These are phyloP conservation scores for Nepenthes alata DNA, from an alignment of 179 eudicot species.

Conservation along the genomic window DNA sequence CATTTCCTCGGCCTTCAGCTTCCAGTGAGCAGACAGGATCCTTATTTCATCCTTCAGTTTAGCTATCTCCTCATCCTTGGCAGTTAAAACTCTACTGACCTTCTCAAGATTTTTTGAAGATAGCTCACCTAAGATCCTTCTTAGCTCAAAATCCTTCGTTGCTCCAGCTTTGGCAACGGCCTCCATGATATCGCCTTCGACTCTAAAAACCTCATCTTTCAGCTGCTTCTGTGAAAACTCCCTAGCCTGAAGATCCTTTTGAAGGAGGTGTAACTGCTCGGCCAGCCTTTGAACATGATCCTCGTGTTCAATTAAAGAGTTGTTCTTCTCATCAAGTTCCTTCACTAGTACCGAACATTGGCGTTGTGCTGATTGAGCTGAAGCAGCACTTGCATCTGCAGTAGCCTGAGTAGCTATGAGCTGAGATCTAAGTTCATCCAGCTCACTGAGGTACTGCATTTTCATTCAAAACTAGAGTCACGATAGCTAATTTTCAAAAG, in stretches of 20 bases:
- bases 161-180: conserved; percentile 57
- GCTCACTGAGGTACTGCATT: conserved; percentile 56
- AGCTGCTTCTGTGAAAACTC: conserved; percentile 74
- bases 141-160: conserved; percentile 60
- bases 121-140: conserved; percentile 65
- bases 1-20: conserved; percentile 65
- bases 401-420: conserved; percentile 56
- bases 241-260: conserved; percentile 65
- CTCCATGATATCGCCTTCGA: conserved; percentile 86
- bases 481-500: background rate
- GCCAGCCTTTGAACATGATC: conserved; percentile 53
- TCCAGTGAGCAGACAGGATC: conserved; percentile 82
- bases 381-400: conserved; percentile 80
- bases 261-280: conserved; percentile 63
- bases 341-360: conserved; percentile 57
- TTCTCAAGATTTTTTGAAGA: conserved; percentile 69
- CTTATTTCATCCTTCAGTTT: conserved; percentile 67
- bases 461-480: conserved; percentile 2
- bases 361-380: conserved; percentile 77
- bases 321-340: conserved; percentile 61
- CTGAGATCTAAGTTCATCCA: conserved; percentile 60
- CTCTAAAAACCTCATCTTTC: conserved; percentile 71
- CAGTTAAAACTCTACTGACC: conserved; percentile 46
- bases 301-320: conserved; percentile 68
- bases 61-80: conserved; percentile 71